phyloP scores from a whole-genome alignment of 225 moss, liverwort and hornwort genomes.

The Ulota crispa region DNA sequence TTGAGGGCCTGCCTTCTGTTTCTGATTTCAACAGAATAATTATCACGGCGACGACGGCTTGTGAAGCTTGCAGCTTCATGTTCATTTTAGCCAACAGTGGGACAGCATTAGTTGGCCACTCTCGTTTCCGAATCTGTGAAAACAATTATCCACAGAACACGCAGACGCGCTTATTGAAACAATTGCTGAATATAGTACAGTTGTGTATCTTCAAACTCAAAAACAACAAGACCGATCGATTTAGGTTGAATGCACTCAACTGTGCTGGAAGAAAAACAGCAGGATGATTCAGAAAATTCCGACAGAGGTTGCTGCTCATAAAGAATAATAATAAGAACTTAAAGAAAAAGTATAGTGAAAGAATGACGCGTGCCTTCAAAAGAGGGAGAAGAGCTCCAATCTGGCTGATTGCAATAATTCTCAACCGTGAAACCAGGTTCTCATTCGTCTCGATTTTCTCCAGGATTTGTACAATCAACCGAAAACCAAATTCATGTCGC shows the following conservation, averaged over 20 bases:
- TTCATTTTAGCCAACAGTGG: slow-evolving; percentile 62
- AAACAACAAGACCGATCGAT: background rate
- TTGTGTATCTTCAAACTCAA: background rate
- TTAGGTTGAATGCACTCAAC: background rate
- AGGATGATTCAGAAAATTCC: background rate
- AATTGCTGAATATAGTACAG: background rate
- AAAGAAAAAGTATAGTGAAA: background rate
- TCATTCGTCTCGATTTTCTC: slow-evolving; percentile 50
- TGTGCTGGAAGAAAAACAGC: background rate
- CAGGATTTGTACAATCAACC: slow-evolving; percentile 53
- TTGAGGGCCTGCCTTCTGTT: slow-evolving; percentile 42
- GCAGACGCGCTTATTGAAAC: background rate
- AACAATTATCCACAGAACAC: background rate
- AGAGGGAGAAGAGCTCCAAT: slow-evolving; percentile 69
- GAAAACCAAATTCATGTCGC: slow-evolving; percentile 70
- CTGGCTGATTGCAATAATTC: slow-evolving; percentile 46
- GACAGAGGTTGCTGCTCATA: background rate
- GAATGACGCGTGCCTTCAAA: slow-evolving; percentile 63
- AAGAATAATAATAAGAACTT: background rate
- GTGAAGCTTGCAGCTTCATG: slow-evolving; percentile 71
- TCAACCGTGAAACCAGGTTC: slow-evolving; percentile 59
- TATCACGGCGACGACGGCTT: slow-evolving; percentile 67
- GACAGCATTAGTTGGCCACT: slow-evolving; percentile 63
- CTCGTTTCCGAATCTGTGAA: slow-evolving; percentile 73
- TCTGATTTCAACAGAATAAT: slow-evolving; percentile 47